A percentile compares a stretch with the other conserved stretches of the same genome.
Evolutionary conservation across 129 eudicot genomes (phyloP).

Genomic region (Artemisia argyi): DNA sequence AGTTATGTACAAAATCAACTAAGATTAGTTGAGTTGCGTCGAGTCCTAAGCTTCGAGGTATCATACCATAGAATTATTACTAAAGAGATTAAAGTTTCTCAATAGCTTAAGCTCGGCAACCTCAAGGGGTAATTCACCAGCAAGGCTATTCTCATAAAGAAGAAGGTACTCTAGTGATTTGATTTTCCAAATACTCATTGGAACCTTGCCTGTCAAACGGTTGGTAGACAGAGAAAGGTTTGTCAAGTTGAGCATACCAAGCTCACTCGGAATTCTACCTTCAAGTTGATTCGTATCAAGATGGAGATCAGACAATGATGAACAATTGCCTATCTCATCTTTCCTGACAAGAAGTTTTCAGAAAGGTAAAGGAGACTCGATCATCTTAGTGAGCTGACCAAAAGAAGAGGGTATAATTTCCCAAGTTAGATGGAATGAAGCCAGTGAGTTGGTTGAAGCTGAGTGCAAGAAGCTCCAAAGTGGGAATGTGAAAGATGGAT

Average conservation of each 20-base stretch:
- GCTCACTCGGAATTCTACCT: conserved; percentile 63
- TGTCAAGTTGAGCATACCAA: conserved; percentile 52
- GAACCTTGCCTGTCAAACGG: conserved; percentile 68
- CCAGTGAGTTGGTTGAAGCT: too few species aligned
- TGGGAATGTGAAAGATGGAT: too few species aligned
- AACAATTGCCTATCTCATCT: conserved; percentile 65
- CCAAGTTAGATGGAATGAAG: too few species aligned
- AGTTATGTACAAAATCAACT: conserved; percentile 64
- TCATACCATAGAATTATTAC: conserved; percentile 64
- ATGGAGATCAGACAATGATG: conserved; percentile 48
- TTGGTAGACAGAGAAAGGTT: conserved; percentile 53
- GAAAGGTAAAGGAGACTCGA: conserved; percentile 48
- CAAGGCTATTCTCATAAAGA: conserved; percentile 53
- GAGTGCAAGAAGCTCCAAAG: too few species aligned
- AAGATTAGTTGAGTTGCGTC: conserved; percentile 51
- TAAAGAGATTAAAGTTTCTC: conserved; percentile 41
- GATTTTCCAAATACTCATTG: conserved; percentile 61
- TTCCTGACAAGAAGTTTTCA: conserved; percentile 58
- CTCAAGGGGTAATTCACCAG: conserved; percentile 63
- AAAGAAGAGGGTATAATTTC: conserved; percentile 67
- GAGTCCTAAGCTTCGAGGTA: conserved; percentile 73
- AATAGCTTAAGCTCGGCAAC: conserved; percentile 48
- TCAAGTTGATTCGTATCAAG: conserved; percentile 53
- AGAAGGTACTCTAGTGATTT: conserved; percentile 52
- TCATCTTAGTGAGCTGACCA: conserved; percentile 50